Percentiles rank a stretch among this genome's conserved stretches.
Conservation (phyloP, 208 protist species). For the Angomonas deanei region DNA sequence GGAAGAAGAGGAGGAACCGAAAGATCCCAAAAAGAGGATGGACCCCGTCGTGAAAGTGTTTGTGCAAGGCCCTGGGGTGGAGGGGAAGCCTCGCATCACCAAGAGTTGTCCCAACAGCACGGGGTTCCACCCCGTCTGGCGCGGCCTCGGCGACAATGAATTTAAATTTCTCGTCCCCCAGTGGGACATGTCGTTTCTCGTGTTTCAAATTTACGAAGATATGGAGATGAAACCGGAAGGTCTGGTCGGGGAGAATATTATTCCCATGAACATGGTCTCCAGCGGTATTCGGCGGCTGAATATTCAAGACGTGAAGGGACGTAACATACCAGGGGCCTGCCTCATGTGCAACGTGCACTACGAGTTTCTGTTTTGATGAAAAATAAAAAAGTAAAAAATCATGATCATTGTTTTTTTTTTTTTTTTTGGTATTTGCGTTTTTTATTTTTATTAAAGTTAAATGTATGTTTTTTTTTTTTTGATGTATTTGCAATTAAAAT, state of each 20-base stretch:
- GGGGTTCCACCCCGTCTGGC: constrained; percentile 75
- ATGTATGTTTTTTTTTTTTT: no score
- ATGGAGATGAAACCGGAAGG: constrained; percentile 29
- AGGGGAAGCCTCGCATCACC: constrained; percentile 23
- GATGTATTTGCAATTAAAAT: no score
- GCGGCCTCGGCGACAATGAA: constrained; percentile 26
- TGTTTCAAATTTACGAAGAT: constrained; percentile 68
- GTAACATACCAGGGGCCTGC: constrained; percentile 38
- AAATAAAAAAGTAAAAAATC: background rate
- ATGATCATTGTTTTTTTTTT: constrained; percentile 3
- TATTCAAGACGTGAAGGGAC: constrained; percentile 36
- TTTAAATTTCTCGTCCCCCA: constrained; percentile 43
- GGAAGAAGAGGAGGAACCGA: background rate
- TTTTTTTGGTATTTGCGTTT: constrained; percentile 1
- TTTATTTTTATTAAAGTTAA: background rate
- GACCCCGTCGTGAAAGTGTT: constrained; percentile 56
- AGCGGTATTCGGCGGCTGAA: constrained; percentile 48
- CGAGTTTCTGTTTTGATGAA: background rate
- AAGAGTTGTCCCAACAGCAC: constrained; percentile 42
- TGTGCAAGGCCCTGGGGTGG: constrained; percentile 38
- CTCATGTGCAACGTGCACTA: constrained; percentile 29
- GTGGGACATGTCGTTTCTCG: constrained; percentile 44
- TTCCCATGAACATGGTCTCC: constrained; percentile 47
- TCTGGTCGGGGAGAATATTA: constrained; percentile 46
- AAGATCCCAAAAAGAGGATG: constrained; percentile 14